Evolutionary conservation across 331 rosid species (phyloP).

Genomic region (Arachis monticola): DNA sequence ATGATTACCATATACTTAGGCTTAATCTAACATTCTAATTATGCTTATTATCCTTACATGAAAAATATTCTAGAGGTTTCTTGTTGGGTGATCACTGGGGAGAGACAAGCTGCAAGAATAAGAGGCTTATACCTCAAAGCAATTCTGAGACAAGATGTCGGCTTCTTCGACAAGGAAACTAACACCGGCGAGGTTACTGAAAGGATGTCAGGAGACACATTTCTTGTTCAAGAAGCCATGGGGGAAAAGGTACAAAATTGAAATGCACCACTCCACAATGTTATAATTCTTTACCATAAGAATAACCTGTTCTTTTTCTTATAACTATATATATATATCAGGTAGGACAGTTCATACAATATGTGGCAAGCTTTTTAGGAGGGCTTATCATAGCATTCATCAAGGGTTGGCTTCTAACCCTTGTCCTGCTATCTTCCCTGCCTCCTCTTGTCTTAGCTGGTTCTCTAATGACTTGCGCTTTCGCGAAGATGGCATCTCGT

Average conservation of each 20-base stretch:
- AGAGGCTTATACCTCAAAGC: conserved; percentile 78
- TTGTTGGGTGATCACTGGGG: conserved; percentile 90
- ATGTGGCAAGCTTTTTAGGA: conserved; percentile 61
- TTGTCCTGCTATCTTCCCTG: conserved; percentile 67
- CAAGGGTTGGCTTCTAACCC: conserved; percentile 84
- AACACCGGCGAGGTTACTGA: conserved; percentile 76
- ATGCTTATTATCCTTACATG: not conserved
- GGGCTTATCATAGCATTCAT: conserved; percentile 69
- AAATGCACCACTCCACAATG: not conserved
- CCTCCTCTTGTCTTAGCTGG: conserved; percentile 72
- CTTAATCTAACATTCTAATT: not conserved
- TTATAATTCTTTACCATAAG: not conserved
- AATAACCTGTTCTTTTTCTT: conserved; percentile 9
- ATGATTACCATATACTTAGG: not conserved
- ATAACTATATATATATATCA: conserved; percentile 24
- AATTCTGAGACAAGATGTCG: conserved; percentile 82
- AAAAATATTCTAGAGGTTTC: conserved; percentile 62
- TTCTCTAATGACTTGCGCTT: conserved; percentile 51
- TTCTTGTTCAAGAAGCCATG: conserved; percentile 90
- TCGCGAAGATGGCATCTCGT: conserved; percentile 60
- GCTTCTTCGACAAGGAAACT: conserved; percentile 76
- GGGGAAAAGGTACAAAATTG: conserved; percentile 73
- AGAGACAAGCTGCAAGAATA: conserved; percentile 84
- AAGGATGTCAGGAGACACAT: conserved; percentile 85
- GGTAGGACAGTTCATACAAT: conserved; percentile 87